Percentiles rank a stretch among this genome's conserved stretches.
phyloP scores from a whole-genome alignment of 148 eudicot species.

The Rhododendron mucronatum region DNA sequence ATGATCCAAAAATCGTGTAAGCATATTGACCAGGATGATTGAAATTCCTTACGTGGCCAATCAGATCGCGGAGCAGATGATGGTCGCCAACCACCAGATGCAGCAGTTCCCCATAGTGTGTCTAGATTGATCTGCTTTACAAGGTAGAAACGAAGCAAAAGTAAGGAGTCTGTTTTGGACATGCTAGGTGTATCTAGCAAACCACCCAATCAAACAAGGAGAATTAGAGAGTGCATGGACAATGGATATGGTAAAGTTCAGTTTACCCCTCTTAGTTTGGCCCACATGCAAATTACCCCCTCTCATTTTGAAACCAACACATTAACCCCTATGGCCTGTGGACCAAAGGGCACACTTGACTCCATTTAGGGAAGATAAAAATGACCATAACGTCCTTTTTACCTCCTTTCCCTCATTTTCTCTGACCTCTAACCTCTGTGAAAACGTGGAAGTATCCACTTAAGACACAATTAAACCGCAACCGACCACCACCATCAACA shows the following conservation, averaged over 20 bases:
- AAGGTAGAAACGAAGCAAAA: conserved; percentile 1
- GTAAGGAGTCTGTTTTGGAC: background rate
- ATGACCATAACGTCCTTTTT: background rate
- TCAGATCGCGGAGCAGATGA: conserved; percentile 86
- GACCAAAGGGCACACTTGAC: background rate
- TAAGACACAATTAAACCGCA: background rate
- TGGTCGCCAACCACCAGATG: conserved; percentile 81
- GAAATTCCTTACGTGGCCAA: conserved; percentile 62
- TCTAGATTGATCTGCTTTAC: conserved; percentile 46
- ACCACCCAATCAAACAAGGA: background rate
- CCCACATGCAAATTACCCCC: background rate
- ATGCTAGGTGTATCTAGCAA: background rate
- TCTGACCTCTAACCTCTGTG: background rate
- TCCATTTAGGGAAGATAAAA: background rate
- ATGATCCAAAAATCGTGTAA: background rate
- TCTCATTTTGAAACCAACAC: background rate
- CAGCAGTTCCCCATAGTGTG: conserved; percentile 72
- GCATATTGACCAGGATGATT: background rate
- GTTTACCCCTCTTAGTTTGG: background rate
- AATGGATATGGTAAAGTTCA: background rate
- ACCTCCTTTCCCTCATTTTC: background rate
- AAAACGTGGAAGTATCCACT: background rate
- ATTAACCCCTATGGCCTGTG: background rate
- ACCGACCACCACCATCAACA: background rate
- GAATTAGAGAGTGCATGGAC: background rate